A percentile compares a stretch with the other conserved stretches of the same genome.
phyloP scores from a whole-genome alignment of 2,329 filamentous ascomycete genomes.

The Beauveria sp. region DNA sequence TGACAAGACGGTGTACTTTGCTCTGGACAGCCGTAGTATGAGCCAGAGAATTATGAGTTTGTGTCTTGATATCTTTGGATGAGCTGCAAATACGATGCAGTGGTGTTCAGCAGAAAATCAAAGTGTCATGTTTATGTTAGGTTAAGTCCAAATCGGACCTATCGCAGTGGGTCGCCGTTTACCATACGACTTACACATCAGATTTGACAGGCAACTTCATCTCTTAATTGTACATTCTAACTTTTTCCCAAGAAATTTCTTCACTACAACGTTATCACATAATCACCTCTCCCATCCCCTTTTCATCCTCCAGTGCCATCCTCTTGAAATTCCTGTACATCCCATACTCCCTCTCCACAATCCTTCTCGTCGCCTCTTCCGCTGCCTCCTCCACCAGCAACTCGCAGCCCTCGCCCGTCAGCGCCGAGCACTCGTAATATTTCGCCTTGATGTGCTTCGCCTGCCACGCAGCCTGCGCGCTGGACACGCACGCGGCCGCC shows the following conservation, averaged over 20 bases:
- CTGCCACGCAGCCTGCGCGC: constrained; percentile 24
- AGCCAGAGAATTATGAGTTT: background rate
- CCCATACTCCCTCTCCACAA: constrained; percentile 12
- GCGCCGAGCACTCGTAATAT: constrained; percentile 30
- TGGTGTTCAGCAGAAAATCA: background rate
- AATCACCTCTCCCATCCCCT: background rate
- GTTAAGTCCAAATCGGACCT: background rate
- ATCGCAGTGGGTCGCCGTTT: background rate
- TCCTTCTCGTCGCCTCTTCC: constrained; percentile 18
- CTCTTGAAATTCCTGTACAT: background rate
- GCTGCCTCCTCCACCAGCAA: constrained; percentile 22
- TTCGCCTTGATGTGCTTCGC: constrained; percentile 23
- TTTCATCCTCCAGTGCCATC: background rate
- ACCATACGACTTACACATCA: background rate
- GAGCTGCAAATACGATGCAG: background rate
- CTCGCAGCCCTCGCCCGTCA: constrained; percentile 27
- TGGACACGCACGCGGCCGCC: background rate
- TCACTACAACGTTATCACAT: background rate
- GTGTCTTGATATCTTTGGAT: background rate
- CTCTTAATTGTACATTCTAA: background rate
- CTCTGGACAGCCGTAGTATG: too few relatives aligned
- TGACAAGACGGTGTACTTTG: background rate
- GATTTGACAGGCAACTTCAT: background rate
- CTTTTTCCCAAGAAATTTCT: background rate
- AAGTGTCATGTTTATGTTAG: background rate